These are phyloP conservation scores for Calendula officinalis DNA, from an alignment of 129 eudicot genomes.

Conservation along the genomic window DNA sequence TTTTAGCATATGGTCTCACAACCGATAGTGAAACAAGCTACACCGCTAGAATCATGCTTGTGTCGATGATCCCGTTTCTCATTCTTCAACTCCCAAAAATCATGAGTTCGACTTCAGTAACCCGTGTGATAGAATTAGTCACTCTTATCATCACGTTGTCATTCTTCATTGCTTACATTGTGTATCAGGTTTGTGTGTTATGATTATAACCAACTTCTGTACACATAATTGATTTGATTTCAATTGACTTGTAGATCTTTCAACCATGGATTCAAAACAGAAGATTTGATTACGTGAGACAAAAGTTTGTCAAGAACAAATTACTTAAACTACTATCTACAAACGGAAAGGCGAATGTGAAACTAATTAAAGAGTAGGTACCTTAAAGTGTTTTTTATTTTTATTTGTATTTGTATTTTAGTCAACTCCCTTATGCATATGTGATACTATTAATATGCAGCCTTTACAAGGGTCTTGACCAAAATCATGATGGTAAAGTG, in stretches of 20 bases:
- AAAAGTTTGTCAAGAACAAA: constrained; percentile 54
- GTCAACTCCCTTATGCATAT: background rate
- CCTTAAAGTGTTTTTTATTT: background rate
- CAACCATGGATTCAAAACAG: constrained; percentile 69
- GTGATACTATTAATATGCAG: constrained; percentile 26
- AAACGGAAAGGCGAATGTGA: constrained; percentile 53
- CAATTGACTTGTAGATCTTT: constrained; percentile 42
- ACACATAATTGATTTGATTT: background rate
- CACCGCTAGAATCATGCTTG: constrained; percentile 56
- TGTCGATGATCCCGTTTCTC: constrained; percentile 51
- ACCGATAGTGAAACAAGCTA: constrained; percentile 53
- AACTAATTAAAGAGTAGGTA: constrained; percentile 50
- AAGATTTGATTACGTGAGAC: constrained; percentile 48
- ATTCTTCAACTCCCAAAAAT: constrained; percentile 44
- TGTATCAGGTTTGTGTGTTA: constrained; percentile 47
- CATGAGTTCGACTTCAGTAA: constrained; percentile 29
- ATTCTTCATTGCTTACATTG: constrained; percentile 34
- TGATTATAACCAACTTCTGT: background rate
- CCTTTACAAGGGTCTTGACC: constrained; percentile 50
- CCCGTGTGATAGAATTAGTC: constrained; percentile 37
- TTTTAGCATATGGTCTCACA: constrained; percentile 43
- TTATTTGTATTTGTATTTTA: too few species aligned
- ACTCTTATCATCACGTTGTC: constrained; percentile 44
- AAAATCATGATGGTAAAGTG: constrained; percentile 40
- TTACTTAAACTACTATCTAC: constrained; percentile 40